A percentile compares a stretch with the other conserved stretches of the same genome.
Evolutionary conservation across 2,329 filamentous ascomycete genomes (phyloP).

Genomic region (Penicillium sp.): DNA sequence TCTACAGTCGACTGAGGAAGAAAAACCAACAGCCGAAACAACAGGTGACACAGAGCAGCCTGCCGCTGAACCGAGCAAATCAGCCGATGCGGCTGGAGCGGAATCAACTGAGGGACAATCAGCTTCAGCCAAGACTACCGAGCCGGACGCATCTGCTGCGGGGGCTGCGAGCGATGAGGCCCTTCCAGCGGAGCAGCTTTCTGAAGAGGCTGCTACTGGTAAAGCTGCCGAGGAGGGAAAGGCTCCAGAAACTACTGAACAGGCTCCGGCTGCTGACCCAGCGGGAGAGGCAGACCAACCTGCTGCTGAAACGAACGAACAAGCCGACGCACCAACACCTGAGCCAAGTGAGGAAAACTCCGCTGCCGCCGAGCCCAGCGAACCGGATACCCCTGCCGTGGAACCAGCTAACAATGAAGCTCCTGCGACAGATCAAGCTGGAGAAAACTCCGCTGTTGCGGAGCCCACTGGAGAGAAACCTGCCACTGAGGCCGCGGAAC

Average conservation of each 20-base stretch:
- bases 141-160: constrained; percentile 15
- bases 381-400: not conserved
- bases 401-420: not conserved
- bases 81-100: not conserved
- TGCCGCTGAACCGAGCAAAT: constrained; percentile 13
- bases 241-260: not conserved
- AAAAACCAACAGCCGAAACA: constrained; percentile 14
- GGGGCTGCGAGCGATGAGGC: constrained; percentile 18
- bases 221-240: constrained; percentile 2
- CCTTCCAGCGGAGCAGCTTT: constrained; percentile 5
- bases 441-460: not conserved
- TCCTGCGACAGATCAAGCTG: not conserved
- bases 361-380: not conserved
- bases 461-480: constrained; percentile 7
- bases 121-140: constrained; percentile 1
- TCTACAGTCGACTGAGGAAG: constrained; percentile 26
- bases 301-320: not conserved
- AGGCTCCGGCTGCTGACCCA: not conserved
- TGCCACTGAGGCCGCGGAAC: not conserved
- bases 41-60: constrained; percentile 15
- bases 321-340: not conserved
- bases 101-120: constrained; percentile 10
- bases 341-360: not conserved
- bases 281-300: constrained; percentile 15
- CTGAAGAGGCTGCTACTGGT: constrained; percentile 21